Evolutionary conservation across 75 land plant species (phyloP).

Genomic region (Azolla pinnata): DNA sequence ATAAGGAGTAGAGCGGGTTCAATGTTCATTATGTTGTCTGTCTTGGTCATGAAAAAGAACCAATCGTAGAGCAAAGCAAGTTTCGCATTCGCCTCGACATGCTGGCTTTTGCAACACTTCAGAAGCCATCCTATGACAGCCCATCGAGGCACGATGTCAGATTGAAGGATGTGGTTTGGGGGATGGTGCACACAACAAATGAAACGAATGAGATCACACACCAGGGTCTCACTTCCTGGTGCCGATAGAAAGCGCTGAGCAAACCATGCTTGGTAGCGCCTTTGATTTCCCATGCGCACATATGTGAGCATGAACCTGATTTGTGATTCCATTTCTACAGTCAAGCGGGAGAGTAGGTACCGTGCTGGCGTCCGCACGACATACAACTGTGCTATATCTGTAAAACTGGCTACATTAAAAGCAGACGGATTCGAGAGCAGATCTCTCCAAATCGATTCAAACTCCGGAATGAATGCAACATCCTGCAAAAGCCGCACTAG

Average conservation of each 20-base stretch:
- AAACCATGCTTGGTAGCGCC: constrained; percentile 86
- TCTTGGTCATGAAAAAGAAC: constrained; percentile 70
- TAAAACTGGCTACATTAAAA: constrained; percentile 49
- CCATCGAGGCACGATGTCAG: constrained; percentile 81
- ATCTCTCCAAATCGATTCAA: constrained; percentile 66
- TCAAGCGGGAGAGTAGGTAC: constrained; percentile 55
- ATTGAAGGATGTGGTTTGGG: constrained; percentile 76
- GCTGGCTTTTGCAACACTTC: constrained; percentile 54
- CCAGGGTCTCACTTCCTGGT: constrained; percentile 59
- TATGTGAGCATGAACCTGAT: constrained; percentile 71
- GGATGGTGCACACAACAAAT: constrained; percentile 91
- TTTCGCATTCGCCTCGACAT: constrained; percentile 63
- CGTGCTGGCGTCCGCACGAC: constrained; percentile 45
- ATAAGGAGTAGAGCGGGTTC: constrained; percentile 86
- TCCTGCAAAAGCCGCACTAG: constrained; percentile 76
- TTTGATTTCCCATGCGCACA: constrained; percentile 79
- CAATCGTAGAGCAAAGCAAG: constrained; percentile 93
- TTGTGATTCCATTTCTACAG: constrained; percentile 89
- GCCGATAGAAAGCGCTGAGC: constrained; percentile 47
- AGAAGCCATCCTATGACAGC: constrained; percentile 92
- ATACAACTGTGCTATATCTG: constrained; percentile 62
- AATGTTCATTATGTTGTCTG: constrained; percentile 86
- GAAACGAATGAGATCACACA: constrained; percentile 71
- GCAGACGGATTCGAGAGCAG: constrained; percentile 54
- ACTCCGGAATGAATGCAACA: constrained; percentile 62